phyloP scores from a whole-genome alignment of 768 basidiomycete species.

The Leccinum rimulosum region DNA sequence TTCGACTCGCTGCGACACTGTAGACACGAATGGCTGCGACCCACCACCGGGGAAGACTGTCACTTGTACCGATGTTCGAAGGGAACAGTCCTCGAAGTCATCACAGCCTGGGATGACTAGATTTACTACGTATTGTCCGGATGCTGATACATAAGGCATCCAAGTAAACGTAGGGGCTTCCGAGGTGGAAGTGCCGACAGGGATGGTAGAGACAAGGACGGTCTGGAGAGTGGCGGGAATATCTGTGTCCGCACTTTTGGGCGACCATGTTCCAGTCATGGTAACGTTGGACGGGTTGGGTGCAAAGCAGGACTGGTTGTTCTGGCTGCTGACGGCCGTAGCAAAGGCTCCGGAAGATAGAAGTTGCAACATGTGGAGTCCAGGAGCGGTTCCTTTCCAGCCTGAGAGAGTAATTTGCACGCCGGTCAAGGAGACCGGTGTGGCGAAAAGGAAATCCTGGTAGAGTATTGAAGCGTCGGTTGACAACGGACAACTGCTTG shows the following conservation, averaged over 20 bases:
- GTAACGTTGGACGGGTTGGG: constrained; percentile 69
- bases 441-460: constrained; percentile 89
- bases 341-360: constrained; percentile 91
- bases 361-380: constrained; percentile 88
- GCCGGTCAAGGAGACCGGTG: constrained; percentile 71
- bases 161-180: constrained; percentile 82
- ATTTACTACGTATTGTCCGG: constrained; percentile 83
- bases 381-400: constrained; percentile 74
- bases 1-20: constrained; percentile 68
- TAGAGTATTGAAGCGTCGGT: constrained; percentile 75
- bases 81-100: constrained; percentile 72
- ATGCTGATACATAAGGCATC: constrained; percentile 88
- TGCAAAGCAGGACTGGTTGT: constrained; percentile 73
- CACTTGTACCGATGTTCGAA: constrained; percentile 79
- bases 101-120: constrained; percentile 86
- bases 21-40: constrained; percentile 62
- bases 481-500: constrained; percentile 74
- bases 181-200: constrained; percentile 58
- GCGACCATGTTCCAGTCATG: constrained; percentile 68
- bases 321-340: constrained; percentile 61
- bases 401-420: constrained; percentile 78
- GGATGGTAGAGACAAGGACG: constrained; percentile 66
- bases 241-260: constrained; percentile 59
- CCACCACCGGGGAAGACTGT: constrained; percentile 77
- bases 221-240: constrained; percentile 80